Evolutionary conservation across 164 flowering plant species (phyloP).

Genomic region (Piper betle): DNA sequence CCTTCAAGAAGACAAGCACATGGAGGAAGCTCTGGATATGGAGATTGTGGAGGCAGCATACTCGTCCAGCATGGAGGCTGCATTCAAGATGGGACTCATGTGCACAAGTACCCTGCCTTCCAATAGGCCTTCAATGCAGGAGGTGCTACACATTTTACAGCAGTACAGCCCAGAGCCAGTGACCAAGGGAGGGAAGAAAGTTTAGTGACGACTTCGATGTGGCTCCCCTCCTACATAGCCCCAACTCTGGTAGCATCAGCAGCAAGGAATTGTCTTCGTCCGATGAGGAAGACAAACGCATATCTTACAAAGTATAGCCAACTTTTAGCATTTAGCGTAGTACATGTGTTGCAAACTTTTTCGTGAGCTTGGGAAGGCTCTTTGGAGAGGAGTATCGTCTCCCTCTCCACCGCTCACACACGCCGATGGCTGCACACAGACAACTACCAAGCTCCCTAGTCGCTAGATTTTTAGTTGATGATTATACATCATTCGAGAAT

Average conservation of each 20-base stretch:
- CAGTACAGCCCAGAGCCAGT: slow-evolving; percentile 9
- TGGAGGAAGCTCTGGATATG: slow-evolving; percentile 31
- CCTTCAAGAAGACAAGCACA: slow-evolving; percentile 25
- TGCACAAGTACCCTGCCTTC: slow-evolving; percentile 50
- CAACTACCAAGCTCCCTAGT: too few species aligned
- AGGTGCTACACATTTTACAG: slow-evolving; percentile 47
- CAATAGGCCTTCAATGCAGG: slow-evolving; percentile 68
- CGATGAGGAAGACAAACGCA: not conserved
- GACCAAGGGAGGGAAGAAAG: slow-evolving; percentile 9
- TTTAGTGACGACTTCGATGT: slow-evolving; percentile 22
- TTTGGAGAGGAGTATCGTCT: too few species aligned
- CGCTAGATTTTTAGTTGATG: too few species aligned
- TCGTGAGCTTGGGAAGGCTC: too few species aligned
- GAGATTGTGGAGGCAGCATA: slow-evolving; percentile 29
- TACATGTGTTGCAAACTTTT: not conserved
- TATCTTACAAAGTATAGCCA: not conserved
- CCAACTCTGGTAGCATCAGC: not conserved
- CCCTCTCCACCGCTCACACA: too few species aligned
- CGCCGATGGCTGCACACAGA: too few species aligned
- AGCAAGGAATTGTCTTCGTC: not conserved
- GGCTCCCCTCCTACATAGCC: slow-evolving; percentile 31
- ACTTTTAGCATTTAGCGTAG: not conserved
- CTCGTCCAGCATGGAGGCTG: slow-evolving; percentile 37
- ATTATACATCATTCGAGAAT: too few species aligned
- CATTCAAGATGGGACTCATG: slow-evolving; percentile 59